phyloP scores from a whole-genome alignment of 768 basidiomycete species.

The Saitozyma podzolica region DNA sequence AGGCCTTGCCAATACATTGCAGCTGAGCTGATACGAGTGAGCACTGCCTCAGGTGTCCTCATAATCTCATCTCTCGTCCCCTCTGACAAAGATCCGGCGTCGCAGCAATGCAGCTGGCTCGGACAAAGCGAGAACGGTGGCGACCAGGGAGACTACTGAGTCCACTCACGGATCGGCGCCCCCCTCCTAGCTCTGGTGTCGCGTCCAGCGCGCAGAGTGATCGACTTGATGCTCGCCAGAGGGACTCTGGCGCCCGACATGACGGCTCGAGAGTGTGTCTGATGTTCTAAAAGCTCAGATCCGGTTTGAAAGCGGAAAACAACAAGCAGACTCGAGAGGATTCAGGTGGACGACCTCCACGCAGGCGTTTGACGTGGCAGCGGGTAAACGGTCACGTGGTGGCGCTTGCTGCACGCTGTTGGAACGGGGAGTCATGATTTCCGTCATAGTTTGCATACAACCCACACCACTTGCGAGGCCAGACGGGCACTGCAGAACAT shows the following conservation, averaged over 20 bases:
- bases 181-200: conserved; percentile 69
- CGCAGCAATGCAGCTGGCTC: too few relatives aligned
- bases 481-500: too few relatives aligned
- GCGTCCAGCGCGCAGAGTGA: conserved; percentile 74
- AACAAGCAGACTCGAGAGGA: background rate
- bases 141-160: too few relatives aligned
- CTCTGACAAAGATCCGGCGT: too few relatives aligned
- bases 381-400: background rate
- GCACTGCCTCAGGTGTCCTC: background rate
- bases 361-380: background rate
- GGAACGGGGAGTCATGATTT: too few relatives aligned
- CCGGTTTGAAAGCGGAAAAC: too few relatives aligned
- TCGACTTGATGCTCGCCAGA: conserved; percentile 68
- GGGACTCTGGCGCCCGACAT: conserved; percentile 66
- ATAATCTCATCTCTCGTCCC: background rate
- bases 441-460: too few relatives aligned
- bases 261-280: background rate
- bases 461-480: too few relatives aligned
- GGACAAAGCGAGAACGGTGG: too few relatives aligned
- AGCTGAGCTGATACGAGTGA: conserved; percentile 61
- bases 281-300: background rate
- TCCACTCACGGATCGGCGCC: conserved; percentile 59
- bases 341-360: conserved; percentile 15
- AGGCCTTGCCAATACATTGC: conserved; percentile 74
- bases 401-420: background rate